These are phyloP conservation scores for Wallacemonas sp. DNA, from an alignment of 208 protist genomes.

Conservation along the genomic window DNA sequence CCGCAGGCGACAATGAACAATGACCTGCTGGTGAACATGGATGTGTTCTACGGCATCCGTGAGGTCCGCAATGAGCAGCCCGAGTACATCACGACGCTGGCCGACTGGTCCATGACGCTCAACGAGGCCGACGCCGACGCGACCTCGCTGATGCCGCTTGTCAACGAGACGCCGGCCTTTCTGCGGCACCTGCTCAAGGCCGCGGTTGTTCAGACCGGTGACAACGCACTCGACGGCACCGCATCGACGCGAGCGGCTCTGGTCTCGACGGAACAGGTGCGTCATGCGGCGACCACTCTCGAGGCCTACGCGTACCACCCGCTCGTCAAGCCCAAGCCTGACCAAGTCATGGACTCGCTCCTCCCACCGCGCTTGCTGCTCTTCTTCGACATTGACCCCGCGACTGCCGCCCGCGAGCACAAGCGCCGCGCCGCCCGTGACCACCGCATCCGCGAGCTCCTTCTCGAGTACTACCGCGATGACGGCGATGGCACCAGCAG, in stretches of 20 bases:
- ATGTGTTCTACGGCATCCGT: conserved; percentile 28
- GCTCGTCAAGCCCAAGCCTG: conserved; percentile 17
- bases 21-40: background rate
- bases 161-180: conserved; percentile 14
- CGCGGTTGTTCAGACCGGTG: background rate
- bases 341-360: conserved; percentile 25
- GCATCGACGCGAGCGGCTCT: background rate
- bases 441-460: conserved; percentile 16
- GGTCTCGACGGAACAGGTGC: background rate
- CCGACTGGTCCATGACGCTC: conserved; percentile 17
- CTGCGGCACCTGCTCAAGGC: background rate
- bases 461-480: conserved; percentile 13
- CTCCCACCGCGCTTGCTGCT: conserved; percentile 26
- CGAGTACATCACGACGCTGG: conserved; percentile 21
- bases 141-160: background rate
- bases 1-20: background rate
- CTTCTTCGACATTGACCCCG: conserved; percentile 26
- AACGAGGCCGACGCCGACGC: conserved; percentile 4
- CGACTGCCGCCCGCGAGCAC: conserved; percentile 8
- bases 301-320: conserved; percentile 18
- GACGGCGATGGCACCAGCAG: conserved; percentile 8
- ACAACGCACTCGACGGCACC: background rate
- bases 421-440: background rate
- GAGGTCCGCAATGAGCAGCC: conserved; percentile 17
- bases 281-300: too few relatives aligned